These are phyloP conservation scores for Udeniomyces megalosporus DNA, from an alignment of 768 basidiomycete species.

Conservation along the genomic window DNA sequence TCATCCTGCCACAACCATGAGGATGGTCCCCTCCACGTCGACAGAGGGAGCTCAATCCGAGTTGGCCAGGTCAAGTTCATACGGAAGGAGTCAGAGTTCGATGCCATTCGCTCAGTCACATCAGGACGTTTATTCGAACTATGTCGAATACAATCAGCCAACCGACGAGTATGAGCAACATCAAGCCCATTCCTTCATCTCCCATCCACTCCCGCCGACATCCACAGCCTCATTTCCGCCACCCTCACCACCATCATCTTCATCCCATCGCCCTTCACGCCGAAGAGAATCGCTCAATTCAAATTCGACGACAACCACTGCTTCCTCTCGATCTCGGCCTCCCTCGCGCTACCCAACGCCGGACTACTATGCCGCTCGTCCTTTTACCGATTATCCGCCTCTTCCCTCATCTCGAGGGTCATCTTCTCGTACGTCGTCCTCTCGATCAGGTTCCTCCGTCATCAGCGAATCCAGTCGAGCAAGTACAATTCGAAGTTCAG, in stretches of 20 bases:
- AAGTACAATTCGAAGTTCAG: background rate
- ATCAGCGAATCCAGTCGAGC: background rate
- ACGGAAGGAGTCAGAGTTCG: background rate
- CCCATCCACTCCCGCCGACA: too few species aligned
- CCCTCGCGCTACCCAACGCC: background rate
- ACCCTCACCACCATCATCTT: too few species aligned
- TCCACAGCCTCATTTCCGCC: background rate
- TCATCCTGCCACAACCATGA: background rate
- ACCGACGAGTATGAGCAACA: background rate
- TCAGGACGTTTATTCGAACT: background rate
- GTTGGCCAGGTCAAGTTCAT: background rate
- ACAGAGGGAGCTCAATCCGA: too few species aligned
- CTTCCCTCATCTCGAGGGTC: too few species aligned
- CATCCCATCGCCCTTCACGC: too few species aligned
- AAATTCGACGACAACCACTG: background rate
- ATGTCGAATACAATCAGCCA: background rate
- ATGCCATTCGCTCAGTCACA: background rate
- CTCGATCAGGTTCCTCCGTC: background rate
- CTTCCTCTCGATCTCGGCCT: background rate
- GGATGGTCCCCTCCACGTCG: too few species aligned
- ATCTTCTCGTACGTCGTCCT: too few species aligned
- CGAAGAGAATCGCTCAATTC: too few species aligned
- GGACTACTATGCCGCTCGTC: background rate
- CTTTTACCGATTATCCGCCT: too few species aligned
- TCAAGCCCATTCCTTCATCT: too few species aligned